phyloP scores from a whole-genome alignment of 2,329 filamentous ascomycete genomes.

The Cladosporium phlei region DNA sequence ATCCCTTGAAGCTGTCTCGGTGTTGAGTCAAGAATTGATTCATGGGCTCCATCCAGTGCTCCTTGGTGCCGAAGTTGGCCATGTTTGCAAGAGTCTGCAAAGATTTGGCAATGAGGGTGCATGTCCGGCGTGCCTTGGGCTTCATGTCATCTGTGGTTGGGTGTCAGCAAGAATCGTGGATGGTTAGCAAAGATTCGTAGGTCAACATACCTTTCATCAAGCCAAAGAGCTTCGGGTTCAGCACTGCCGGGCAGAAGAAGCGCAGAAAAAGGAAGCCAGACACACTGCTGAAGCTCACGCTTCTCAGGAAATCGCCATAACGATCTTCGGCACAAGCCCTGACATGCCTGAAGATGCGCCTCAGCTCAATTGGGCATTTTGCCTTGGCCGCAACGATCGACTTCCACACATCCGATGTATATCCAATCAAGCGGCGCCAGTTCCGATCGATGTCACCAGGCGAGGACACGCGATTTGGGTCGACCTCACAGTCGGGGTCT shows the following conservation, averaged over 20 bases:
- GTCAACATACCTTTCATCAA: slow-evolving; percentile 60
- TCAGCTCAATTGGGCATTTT: slow-evolving; percentile 73
- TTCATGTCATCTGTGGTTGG: slow-evolving; percentile 66
- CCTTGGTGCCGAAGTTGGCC: slow-evolving; percentile 86
- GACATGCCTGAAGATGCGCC: slow-evolving; percentile 84
- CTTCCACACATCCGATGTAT: slow-evolving; percentile 81
- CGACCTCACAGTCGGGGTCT: slow-evolving; percentile 90
- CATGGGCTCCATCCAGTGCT: slow-evolving; percentile 99
- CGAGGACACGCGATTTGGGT: slow-evolving; percentile 69
- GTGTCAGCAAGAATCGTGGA: too few relatives aligned
- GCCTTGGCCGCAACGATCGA: slow-evolving; percentile 70
- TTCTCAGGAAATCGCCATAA: slow-evolving; percentile 86
- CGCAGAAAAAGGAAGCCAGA: slow-evolving; percentile 91
- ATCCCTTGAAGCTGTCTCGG: slow-evolving; percentile 75
- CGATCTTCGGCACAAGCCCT: slow-evolving; percentile 88
- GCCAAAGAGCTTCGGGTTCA: slow-evolving; percentile 91
- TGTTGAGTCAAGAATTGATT: slow-evolving; percentile 77
- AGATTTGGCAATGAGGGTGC: slow-evolving; percentile 89
- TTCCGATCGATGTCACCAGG: slow-evolving; percentile 73
- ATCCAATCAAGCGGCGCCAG: slow-evolving; percentile 69
- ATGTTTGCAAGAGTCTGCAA: slow-evolving; percentile 87
- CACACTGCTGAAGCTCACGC: slow-evolving; percentile 87
- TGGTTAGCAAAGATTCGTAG: too few relatives aligned
- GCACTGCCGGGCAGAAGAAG: slow-evolving; percentile 92
- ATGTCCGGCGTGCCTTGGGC: slow-evolving; percentile 74